These are phyloP conservation scores for Tylopilus sp. DNA, from an alignment of 768 basidiomycete species.

Conservation along the genomic window DNA sequence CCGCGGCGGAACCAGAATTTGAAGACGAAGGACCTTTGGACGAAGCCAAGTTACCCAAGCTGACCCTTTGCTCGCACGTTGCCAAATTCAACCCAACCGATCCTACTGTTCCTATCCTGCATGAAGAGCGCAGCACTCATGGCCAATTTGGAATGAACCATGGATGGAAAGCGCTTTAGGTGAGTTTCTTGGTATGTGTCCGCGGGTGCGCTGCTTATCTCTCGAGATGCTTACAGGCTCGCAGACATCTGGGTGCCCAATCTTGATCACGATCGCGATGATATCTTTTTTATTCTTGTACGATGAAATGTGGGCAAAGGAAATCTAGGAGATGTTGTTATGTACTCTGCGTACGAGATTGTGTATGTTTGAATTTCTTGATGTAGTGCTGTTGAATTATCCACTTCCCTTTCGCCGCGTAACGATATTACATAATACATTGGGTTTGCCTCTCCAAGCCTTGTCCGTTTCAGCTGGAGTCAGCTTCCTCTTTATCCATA, in stretches of 20 bases:
- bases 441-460: no score
- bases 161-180: slow-evolving; percentile 5
- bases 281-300: neutral
- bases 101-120: neutral
- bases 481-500: no score
- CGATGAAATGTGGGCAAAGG: neutral
- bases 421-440: no score
- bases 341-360: neutral
- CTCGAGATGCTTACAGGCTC: neutral
- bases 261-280: neutral
- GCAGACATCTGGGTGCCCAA: neutral
- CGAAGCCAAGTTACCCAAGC: neutral
- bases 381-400: neutral
- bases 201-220: neutral
- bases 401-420: no score
- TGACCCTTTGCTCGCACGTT: slow-evolving; percentile 10
- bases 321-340: neutral
- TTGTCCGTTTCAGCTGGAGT: no score
- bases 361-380: neutral
- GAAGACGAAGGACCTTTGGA: neutral
- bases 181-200: neutral
- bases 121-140: neutral
- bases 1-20: neutral
- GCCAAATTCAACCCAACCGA: neutral
- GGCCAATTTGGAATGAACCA: neutral